Evolutionary conservation across 805 yeast species (phyloP).

Genomic region (Ogataea methanolica): DNA sequence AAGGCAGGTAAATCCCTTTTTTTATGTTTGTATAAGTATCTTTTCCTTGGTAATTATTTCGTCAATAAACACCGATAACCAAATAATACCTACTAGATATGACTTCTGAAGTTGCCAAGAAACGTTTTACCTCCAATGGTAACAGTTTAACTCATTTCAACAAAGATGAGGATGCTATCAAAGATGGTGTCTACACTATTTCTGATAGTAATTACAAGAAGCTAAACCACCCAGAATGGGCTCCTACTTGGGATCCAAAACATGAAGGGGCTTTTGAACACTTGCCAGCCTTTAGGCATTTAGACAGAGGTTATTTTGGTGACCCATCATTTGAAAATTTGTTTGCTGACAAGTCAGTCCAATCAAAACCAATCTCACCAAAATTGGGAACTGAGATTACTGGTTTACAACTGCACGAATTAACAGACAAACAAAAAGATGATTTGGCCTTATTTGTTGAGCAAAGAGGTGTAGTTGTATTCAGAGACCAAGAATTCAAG

Average conservation of each 20-base stretch:
- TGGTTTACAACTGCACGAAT: constrained; percentile 53
- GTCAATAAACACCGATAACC: no score
- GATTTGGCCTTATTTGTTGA: constrained; percentile 67
- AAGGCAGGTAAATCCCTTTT: no score
- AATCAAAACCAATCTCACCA: constrained; percentile 49
- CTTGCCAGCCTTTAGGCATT: constrained; percentile 45
- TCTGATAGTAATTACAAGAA: constrained; percentile 33
- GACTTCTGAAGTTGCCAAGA: no score
- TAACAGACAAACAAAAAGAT: constrained; percentile 53
- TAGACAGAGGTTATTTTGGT: constrained; percentile 60
- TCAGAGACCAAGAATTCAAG: constrained; percentile 62
- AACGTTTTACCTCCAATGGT: background rate
- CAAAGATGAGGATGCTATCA: constrained; percentile 43
- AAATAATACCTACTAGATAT: no score
- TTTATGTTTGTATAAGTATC: no score
- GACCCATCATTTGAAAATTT: constrained; percentile 50
- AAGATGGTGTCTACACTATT: constrained; percentile 43
- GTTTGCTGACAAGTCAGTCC: constrained; percentile 28
- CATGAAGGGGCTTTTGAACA: constrained; percentile 34
- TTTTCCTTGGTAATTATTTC: no score
- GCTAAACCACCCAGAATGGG: constrained; percentile 45
- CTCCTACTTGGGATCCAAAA: constrained; percentile 62
- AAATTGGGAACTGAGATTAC: constrained; percentile 61
- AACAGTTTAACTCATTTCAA: constrained; percentile 38
- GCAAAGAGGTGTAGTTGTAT: constrained; percentile 62